Evolutionary conservation across 2,329 filamentous ascomycete species (phyloP).

Genomic region (Chaetomiaceae sp.): DNA sequence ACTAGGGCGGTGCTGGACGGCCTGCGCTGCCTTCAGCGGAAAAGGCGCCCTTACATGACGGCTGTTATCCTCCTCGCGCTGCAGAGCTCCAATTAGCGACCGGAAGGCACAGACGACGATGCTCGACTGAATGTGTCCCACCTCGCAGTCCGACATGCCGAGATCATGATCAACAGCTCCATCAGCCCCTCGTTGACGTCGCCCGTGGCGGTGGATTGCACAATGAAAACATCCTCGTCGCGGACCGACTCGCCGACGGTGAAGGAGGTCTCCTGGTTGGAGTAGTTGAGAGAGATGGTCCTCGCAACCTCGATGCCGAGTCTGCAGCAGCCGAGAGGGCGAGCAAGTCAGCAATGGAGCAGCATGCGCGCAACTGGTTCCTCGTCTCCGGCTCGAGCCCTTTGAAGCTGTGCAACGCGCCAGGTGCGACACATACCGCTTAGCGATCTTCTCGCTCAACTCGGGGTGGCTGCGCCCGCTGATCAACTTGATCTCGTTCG

Average conservation of each 20-base stretch:
- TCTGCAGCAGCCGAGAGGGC: conserved; percentile 40
- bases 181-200: conserved; percentile 98
- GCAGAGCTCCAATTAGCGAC: conserved; percentile 6
- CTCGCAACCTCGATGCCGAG: conserved; percentile 72
- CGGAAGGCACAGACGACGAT: background rate
- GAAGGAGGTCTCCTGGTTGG: conserved; percentile 81
- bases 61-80: conserved; percentile 83
- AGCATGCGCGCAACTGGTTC: too few relatives aligned
- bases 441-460: conserved; percentile 36
- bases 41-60: conserved; percentile 50
- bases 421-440: too few relatives aligned
- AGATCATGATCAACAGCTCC: conserved; percentile 98
- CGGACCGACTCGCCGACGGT: conserved; percentile 93
- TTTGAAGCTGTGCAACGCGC: background rate
- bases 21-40: background rate
- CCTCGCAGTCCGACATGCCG: conserved; percentile 70
- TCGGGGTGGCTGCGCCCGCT: conserved; percentile 44
- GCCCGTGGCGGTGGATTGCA: conserved; percentile 89
- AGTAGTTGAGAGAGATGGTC: conserved; percentile 76
- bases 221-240: conserved; percentile 97
- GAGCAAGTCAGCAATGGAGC: too few relatives aligned
- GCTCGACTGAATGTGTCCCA: conserved; percentile 3
- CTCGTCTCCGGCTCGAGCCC: too few relatives aligned
- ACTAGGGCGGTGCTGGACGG: background rate
- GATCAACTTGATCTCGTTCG: conserved; percentile 49